Base-by-base conservation (phyloP, 345 rosid genomes). In the Pugionium cornutum region DNA sequence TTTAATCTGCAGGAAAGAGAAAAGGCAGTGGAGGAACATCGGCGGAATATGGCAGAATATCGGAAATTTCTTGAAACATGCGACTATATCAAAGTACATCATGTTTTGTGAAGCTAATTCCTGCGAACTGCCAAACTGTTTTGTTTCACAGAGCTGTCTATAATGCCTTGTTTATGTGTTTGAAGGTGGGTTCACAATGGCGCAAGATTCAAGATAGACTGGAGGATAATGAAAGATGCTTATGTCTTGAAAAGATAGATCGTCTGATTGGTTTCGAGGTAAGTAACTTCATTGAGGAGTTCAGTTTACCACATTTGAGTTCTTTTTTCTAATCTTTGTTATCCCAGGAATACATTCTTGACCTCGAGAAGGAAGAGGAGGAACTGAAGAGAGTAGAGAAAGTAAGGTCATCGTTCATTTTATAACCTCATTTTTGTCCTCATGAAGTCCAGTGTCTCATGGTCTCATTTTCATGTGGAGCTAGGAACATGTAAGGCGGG, bases 181-280 rank as follows among this genome's bases (percentile, higher is more conserved):
- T 79, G 69, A 76, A 92, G 98, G 96, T 80, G 46, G 79, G 75
- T 79, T 83, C 84, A 82, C 97, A 78, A 69, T 94, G 99, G 99
- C 85, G 95, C 47, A 94, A 88, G 77, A 73, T 94, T 77, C 89
- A 88, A 71, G 97, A 90, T 69, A 87, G 87, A 60, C 77, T 90
- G 66, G 99, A 90, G 76, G 95, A 87, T 78, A 96, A 94, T 66
- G 99, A 94, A 76, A 88, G 91, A 80, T 86, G 87, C 76, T 81
- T 76, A 62, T 69, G 83, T 54, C 96, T 94, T 74, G 97, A 88
- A 74, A 94, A 94, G 67, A 79, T 90, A 63, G 99, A 94, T 47
- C 90, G 97, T 48, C 72, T 94, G 74, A 84, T 88, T 58, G 71
- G 84, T 69, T 94, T 79, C 66, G 92, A 87, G 88, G 95, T 85